Conservation (phyloP, 495 filamentous ascomycete species). For the Trichoderma reesei region DNA sequence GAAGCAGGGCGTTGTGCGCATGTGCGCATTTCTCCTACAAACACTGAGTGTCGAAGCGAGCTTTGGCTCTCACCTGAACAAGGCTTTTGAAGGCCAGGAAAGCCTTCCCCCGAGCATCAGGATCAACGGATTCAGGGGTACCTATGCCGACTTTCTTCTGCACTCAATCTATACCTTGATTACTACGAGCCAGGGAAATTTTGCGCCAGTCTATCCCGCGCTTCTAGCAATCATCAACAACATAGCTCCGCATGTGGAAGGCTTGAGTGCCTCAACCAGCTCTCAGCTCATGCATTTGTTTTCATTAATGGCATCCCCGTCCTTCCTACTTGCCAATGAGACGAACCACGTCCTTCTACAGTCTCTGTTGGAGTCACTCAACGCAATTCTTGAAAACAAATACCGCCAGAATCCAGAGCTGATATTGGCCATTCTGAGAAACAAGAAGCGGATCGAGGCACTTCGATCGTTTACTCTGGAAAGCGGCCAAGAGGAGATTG, state of each 20-base stretch:
- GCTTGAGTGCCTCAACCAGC: conserved; percentile 62
- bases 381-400: conserved; percentile 67
- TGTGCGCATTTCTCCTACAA: conserved; percentile 95
- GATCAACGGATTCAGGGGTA: conserved; percentile 74
- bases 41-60: conserved; percentile 89
- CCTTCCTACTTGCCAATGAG: conserved; percentile 92
- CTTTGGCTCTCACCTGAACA: conserved; percentile 85
- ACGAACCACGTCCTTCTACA: conserved; percentile 75
- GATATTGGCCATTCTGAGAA: conserved; percentile 69
- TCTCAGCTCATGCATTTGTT: conserved; percentile 83
- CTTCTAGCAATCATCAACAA: conserved; percentile 91
- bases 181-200: conserved; percentile 80
- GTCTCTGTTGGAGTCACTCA: conserved; percentile 83
- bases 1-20: conserved; percentile 84
- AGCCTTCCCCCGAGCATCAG: conserved; percentile 72
- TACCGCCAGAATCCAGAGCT: conserved; percentile 69
- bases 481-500: conserved; percentile 86
- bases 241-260: conserved; percentile 71
- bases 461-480: conserved; percentile 90
- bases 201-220: conserved; percentile 88
- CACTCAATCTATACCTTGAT: conserved; percentile 90
- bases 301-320: conserved; percentile 87
- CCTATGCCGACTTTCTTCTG: conserved; percentile 89
- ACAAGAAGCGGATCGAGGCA: conserved; percentile 76
- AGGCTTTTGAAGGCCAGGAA: conserved; percentile 80